Base-by-base conservation (phyloP, 2,329 filamentous ascomycete species). In the Aspergillus sp. region DNA sequence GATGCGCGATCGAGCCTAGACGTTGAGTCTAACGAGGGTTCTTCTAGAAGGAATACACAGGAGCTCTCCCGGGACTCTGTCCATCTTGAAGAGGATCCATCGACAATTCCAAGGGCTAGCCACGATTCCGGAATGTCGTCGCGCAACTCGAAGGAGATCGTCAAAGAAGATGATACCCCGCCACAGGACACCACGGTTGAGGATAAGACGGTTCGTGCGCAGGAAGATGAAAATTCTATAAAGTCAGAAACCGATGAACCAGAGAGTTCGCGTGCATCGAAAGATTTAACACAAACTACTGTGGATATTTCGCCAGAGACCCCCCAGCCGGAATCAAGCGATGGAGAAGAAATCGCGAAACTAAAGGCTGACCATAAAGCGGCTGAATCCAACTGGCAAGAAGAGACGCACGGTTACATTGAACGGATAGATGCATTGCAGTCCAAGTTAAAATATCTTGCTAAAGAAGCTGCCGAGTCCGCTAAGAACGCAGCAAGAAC, bases 371-470 rank as follows among this genome's bases (percentile, higher is more conserved):
- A 76, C 41, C 69, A 79, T 37, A 70, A 74, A 38, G 66, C 70
- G 28, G 72, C 73, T 1, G 71, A 81, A 46, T 68, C 69, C 30
- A 78, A 82, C 49, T 81, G 88, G 52, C 85, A 91, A 45, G 88
- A 93, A 55, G 93, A 97, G 62, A 77, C 90, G 33, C 83, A 93
- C 57, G 78, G 78, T 39, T 88, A 95, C 50, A 78, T 91, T 6
- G 93, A 98, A 67, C 83, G 86, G 31, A 93, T 96, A 43, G 93
- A 98, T 70, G 86, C 90, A 4, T 71, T 98, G 1, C 88, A 97
- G 64, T 82, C 89, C 6, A 97, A 98, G 61, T 71, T 98, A 27
- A 85, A 90, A 53, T 96, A 94, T 59, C 72, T 98, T 9, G 84
- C 90, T 2, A 85, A 85, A 48, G 86, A 90, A 59, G 84, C 87